phyloP scores from a whole-genome alignment of 768 basidiomycete genomes.

The Coprinellus aureogranulatus region DNA sequence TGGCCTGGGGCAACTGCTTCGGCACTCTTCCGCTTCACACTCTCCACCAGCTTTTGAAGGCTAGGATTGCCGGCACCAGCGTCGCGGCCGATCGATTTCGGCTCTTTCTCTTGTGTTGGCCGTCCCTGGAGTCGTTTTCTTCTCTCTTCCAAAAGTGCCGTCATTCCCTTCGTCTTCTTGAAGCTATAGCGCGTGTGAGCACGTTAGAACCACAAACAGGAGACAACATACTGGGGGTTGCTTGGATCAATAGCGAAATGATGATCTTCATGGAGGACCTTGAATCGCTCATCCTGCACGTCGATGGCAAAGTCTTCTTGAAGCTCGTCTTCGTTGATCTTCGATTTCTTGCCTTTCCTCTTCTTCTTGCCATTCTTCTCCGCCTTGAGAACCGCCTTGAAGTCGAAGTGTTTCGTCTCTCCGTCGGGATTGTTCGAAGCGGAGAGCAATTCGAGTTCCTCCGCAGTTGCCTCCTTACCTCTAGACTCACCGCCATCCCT shows the following conservation, averaged over 20 bases:
- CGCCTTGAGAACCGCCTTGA: constrained; percentile 83
- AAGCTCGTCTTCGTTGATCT: constrained; percentile 50
- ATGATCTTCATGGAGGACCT: constrained; percentile 82
- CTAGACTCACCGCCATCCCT: constrained; percentile 17
- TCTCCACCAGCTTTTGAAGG: constrained; percentile 73
- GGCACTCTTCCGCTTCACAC: constrained; percentile 78
- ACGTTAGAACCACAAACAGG: constrained; percentile 7
- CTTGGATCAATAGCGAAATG: constrained; percentile 94
- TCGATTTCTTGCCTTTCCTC: constrained; percentile 35
- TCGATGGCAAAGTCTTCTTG: constrained; percentile 84
- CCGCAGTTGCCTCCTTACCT: constrained; percentile 50
- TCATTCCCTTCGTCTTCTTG: constrained; percentile 91
- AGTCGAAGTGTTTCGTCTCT: constrained; percentile 80
- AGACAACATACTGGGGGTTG: constrained; percentile 78
- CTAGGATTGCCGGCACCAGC: constrained; percentile 25
- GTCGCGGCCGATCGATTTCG: constrained; percentile 12
- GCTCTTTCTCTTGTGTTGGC: constrained; percentile 10
- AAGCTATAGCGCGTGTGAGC: constrained; percentile 50
- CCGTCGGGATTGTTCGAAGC: constrained; percentile 51
- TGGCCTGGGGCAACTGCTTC: constrained; percentile 22
- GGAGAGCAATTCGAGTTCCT: constrained; percentile 65
- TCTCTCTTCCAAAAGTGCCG: constrained; percentile 75
- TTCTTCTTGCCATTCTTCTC: constrained; percentile 66
- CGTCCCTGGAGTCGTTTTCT: constrained; percentile 30
- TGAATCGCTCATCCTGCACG: constrained; percentile 86